Base-by-base conservation (phyloP, 2,329 filamentous ascomycete genomes). In the Cryphonectria naterciae region DNA sequence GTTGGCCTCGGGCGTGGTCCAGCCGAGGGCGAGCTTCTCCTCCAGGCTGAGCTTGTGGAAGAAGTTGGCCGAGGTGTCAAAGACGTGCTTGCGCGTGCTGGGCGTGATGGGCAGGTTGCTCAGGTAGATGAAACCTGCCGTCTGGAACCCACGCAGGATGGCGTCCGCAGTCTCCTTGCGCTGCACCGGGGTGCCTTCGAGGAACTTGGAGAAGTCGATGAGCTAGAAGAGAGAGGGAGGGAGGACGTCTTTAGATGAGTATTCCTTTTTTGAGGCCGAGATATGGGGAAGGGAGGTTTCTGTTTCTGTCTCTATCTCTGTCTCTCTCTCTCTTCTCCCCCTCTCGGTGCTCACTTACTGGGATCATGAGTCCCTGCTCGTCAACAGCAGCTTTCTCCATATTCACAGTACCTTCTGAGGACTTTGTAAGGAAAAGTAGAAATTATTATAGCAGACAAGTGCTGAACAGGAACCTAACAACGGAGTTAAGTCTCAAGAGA, bases 71-170 rank as follows among this genome's bases (percentile, higher is more conserved):
- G 92, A 94, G 70, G 86, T 85, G 73, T 83, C 79, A 79, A 96
- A 97, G 72, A 91, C 86, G 70, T 86, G 80, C 71, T 86, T 79
- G 17, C 94, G 82, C 13, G 86, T 85, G 11, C 86, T 82, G 4
- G 87, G 77, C 0, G 89, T 81, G 72, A 97, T 91, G 56, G 92
- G 88, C 75, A 95, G 91, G 80, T 95, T 93, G 76, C 91, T 91
- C 54, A 97, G 88, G 81, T 97, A 97, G 77, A 98, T 88, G 84
- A 98, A 97, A 70, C 95, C 95, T 2, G 94, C 92, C 1, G 88
- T 91, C 76, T 94, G 92, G 83, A 98, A 97, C 58, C 93, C 94
- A 68, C 89, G 78, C 17, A 95, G 89, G 75, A 97, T 90, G 56
- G 91, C 88, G 68, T 89, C 81, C 32, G 94, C 94, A 1, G 92